A percentile compares a stretch with the other conserved stretches of the same genome.
These are phyloP conservation scores for Zymoseptoria pseudotritici DNA, from an alignment of 2,329 filamentous ascomycete species.

Conservation along the genomic window DNA sequence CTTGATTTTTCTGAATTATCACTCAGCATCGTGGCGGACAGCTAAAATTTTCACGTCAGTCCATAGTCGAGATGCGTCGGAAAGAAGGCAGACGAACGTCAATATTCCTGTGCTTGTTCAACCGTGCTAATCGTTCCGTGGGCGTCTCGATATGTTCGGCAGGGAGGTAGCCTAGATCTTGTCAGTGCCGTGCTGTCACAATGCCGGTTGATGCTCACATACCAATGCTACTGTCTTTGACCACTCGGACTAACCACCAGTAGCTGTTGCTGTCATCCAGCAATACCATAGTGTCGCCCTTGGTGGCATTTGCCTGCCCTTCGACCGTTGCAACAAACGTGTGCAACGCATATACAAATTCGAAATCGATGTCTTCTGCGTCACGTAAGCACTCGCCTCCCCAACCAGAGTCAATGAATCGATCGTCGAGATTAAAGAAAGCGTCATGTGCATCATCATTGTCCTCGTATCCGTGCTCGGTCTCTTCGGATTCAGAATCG, in stretches of 20 bases:
- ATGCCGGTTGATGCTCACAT: slow-evolving; percentile 21
- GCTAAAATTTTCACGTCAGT: slow-evolving; percentile 34
- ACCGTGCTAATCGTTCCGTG: slow-evolving; percentile 80
- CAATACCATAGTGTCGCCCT: slow-evolving; percentile 97
- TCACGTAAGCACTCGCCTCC: slow-evolving; percentile 79
- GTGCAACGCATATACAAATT: slow-evolving; percentile 96
- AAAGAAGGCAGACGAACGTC: slow-evolving; percentile 56
- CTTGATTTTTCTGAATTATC: slow-evolving; percentile 73
- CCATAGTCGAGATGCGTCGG: slow-evolving; percentile 14
- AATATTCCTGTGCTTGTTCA: slow-evolving; percentile 97
- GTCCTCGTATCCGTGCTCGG: slow-evolving; percentile 27
- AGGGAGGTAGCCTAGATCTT: slow-evolving; percentile 72
- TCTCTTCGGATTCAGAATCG: slow-evolving; percentile 16
- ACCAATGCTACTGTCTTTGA: slow-evolving; percentile 95
- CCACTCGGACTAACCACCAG: slow-evolving; percentile 96
- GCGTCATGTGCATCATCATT: slow-evolving; percentile 56
- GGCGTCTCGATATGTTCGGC: slow-evolving; percentile 98
- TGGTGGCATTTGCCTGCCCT: slow-evolving; percentile 95
- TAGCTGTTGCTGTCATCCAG: slow-evolving; percentile 99
- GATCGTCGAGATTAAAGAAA: slow-evolving; percentile 50
- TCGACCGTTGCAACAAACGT: slow-evolving; percentile 97
- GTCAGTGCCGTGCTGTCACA: slow-evolving; percentile 1
- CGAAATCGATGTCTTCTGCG: slow-evolving; percentile 98
- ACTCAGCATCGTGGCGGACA: slow-evolving; percentile 63
- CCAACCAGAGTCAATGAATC: slow-evolving; percentile 66